These are phyloP conservation scores for Starmerella roubikii DNA, from an alignment of 805 yeast species.

Conservation along the genomic window DNA sequence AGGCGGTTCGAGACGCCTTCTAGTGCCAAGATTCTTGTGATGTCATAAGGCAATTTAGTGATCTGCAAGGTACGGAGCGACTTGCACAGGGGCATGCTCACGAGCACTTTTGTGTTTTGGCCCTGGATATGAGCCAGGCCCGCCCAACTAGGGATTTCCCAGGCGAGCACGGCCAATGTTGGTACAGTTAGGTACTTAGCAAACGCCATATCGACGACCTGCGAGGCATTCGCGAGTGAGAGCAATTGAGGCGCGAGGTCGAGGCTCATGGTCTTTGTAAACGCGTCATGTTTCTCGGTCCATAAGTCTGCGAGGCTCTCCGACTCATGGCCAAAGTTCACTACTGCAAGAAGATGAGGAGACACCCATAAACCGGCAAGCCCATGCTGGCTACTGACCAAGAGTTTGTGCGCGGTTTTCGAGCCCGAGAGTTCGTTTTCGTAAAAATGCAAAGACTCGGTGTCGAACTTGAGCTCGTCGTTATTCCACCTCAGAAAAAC, in stretches of 20 bases:
- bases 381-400: conserved; percentile 49
- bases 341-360: conserved; percentile 7
- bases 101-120: neutral
- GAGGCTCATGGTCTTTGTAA: conserved; percentile 1
- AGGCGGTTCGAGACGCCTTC: neutral
- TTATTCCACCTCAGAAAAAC: conserved; percentile 64
- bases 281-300: conserved; percentile 23
- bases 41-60: conserved; percentile 40
- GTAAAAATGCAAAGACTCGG: conserved; percentile 75
- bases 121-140: conserved; percentile 44
- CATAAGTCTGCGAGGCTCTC: conserved; percentile 36
- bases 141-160: conserved; percentile 59
- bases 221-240: neutral
- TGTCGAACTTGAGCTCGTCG: conserved; percentile 38
- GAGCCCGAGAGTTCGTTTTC: conserved; percentile 34
- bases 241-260: neutral
- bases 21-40: conserved; percentile 50
- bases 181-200: conserved; percentile 68
- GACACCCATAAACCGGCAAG: conserved; percentile 44
- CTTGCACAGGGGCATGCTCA: neutral
- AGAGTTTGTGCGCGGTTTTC: conserved; percentile 27
- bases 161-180: conserved; percentile 55
- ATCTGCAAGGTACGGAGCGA: conserved; percentile 18
- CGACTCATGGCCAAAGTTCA: conserved; percentile 39
- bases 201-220: conserved; percentile 59